These are phyloP conservation scores for Xylariaceae sp. DNA, from an alignment of 2,329 filamentous ascomycete species.

Conservation along the genomic window DNA sequence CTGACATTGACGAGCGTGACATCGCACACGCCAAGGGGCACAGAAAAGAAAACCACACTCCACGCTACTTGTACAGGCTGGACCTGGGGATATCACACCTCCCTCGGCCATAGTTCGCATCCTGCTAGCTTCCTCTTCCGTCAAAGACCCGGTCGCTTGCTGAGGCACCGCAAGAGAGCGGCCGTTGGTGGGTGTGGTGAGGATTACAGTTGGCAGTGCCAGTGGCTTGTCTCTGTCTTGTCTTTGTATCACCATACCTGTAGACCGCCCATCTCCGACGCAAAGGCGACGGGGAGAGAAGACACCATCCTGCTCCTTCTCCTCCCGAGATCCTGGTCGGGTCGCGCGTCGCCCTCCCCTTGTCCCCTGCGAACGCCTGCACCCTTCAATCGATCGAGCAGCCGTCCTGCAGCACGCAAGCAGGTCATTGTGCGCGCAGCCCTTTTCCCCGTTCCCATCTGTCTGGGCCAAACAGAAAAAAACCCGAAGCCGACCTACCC, in stretches of 20 bases:
- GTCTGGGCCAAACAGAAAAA: background rate
- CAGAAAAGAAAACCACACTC: background rate
- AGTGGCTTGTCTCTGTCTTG: background rate
- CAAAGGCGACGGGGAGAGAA: background rate
- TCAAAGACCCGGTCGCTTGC: conserved; percentile 10
- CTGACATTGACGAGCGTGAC: background rate
- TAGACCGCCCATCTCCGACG: background rate
- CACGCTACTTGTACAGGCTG: conserved; percentile 2
- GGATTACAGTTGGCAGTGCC: background rate
- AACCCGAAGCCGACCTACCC: background rate
- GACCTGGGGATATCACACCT: conserved; percentile 13
- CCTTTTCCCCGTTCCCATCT: conserved; percentile 15
- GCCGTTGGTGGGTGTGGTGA: background rate
- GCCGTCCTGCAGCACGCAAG: conserved; percentile 5
- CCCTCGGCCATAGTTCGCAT: conserved; percentile 6
- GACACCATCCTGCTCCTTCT: background rate
- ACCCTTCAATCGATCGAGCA: conserved; percentile 14
- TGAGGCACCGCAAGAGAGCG: conserved; percentile 3
- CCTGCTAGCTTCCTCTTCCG: conserved; percentile 13
- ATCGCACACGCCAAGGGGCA: conserved; percentile 4
- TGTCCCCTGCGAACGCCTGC: conserved; percentile 23
- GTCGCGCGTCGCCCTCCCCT: conserved; percentile 21
- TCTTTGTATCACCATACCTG: background rate
- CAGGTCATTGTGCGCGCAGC: conserved; percentile 8
- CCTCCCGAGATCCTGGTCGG: conserved; percentile 11